Base-by-base conservation (phyloP, 176 grass and related monocot genomes). In the Luzula sylvatica region DNA sequence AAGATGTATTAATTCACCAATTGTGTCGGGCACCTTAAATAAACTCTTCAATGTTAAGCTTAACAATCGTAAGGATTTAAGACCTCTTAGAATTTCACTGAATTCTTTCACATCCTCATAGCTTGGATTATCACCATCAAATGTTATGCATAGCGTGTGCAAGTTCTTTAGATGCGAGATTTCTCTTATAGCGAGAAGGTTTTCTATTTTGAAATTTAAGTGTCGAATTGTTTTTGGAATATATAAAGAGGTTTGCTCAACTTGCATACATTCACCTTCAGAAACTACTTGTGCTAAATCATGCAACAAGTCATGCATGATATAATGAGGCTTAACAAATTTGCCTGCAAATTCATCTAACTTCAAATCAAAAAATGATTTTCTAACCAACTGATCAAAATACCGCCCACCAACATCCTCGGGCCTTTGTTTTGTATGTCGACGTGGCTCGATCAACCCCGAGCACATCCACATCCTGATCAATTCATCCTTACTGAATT, bases 221-320 rank as follows among this genome's bases (percentile, higher is more conserved):
- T 77, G 66, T 0, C 74, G 74, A 26, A 70, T 17, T 48, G 25
- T 65, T 22, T 14, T 23, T 5, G 57, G 48, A 25, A 55, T 53
- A 38, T 18, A 2, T 2, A 15, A 2, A 6, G 9, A 26, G 56
- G 42, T 68, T 0, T 20, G 38, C 26, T 56, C 55, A 45, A 77
- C 9, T 67, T 56, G 26, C 45, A 67, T 8, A 2, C 74, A 83
- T 76, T 83, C 80, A 24, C 58, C 66, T 18, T 47, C 27, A 40
- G 64, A 78, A 21, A 56, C 25, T 0, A 17, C 55, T 18, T 0
- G 1, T 11, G 64, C 80, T 50, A 83, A 49, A 3, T 78, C 80
- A 69, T 78, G 32, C 46, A 76, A 42, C 29, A 83, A 56, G 59
- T 78, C 74, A 70, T 70, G 80, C 52, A 83, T 43, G 3, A 50